Evolutionary conservation across 148 eudicot species (phyloP).

Genomic region (Cornus florida): DNA sequence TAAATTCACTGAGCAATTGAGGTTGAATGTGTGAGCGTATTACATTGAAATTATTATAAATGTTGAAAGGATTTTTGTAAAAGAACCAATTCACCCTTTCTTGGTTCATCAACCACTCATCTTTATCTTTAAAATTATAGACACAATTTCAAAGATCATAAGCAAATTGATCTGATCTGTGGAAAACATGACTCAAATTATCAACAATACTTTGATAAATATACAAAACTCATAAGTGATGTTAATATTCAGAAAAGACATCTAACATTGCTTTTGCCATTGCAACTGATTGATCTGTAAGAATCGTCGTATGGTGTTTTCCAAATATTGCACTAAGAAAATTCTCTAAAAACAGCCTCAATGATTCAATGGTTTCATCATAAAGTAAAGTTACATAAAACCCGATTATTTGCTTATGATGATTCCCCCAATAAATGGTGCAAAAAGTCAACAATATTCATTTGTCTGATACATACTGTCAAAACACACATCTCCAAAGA

Average conservation of each 20-base stretch:
- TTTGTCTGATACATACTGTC: conserved; percentile 18
- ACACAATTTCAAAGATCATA: no score
- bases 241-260: neutral
- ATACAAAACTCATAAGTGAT: neutral
- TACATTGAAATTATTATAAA: no score
- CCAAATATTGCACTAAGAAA: neutral
- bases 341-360: conserved; percentile 11
- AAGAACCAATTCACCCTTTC: no score
- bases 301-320: neutral
- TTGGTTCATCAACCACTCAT: no score
- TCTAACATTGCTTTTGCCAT: neutral
- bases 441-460: conserved; percentile 2
- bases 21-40: no score
- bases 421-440: conserved; percentile 10
- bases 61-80: no score
- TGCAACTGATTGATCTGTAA: conserved; percentile 12
- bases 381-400: conserved; percentile 15
- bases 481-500: neutral
- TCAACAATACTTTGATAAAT: no score
- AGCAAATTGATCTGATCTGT: no score
- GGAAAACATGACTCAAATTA: no score
- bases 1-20: no score
- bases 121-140: no score
- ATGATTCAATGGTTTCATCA: conserved; percentile 14
- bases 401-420: neutral